Base-by-base conservation (phyloP, 148 eudicot species). In the Fagopyrum homotropicum region DNA sequence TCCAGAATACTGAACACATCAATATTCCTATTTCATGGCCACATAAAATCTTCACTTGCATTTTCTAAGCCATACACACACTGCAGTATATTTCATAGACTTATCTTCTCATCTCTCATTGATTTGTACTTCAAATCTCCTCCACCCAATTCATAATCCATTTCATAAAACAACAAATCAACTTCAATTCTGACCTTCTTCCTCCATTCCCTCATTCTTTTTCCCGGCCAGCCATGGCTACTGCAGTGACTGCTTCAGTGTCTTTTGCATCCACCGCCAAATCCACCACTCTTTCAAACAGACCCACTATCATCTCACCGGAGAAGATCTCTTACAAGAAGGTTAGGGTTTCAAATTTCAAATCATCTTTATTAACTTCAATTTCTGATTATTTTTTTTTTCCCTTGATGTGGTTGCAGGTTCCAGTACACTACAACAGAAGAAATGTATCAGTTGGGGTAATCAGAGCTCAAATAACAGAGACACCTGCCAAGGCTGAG, bases 161-260 rank as follows among this genome's bases (percentile, higher is more conserved):
- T 66, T 66, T 66, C 47, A 40, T 14, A 7, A 35, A 35, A 64
- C 22, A 61, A 11, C 44, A 29, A 61, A 61, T 43, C 44, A 35
- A 35, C 71, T 44, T 29, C 44, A 66, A 66, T 0, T 69, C 49
- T 56, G 86, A 84, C 88, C 79, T 91, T 95, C 85, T 85, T 89
- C 92, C 92, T 89, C 75, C 87, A 84, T 75, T 72, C 82, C 89
- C 94, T 82, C 49, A 75, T 70, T 43, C 76, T 73, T 45, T 69
- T 46, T 16, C 46, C 75, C 73, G n/a, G 14, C 78, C 78, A 82
- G 72, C 82, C 52, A 95, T 95, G 99, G 99, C 99, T 81, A 81
- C 98, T 75, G 92, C 99, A 79, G 90, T 92, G 1, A 95, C 91
- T 80, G 93, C 96, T 75, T 85, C 94, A 74, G 91, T 95, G n/a